Conservation (phyloP, 1,139 yeast species). For the Geotrichum restrictum region DNA sequence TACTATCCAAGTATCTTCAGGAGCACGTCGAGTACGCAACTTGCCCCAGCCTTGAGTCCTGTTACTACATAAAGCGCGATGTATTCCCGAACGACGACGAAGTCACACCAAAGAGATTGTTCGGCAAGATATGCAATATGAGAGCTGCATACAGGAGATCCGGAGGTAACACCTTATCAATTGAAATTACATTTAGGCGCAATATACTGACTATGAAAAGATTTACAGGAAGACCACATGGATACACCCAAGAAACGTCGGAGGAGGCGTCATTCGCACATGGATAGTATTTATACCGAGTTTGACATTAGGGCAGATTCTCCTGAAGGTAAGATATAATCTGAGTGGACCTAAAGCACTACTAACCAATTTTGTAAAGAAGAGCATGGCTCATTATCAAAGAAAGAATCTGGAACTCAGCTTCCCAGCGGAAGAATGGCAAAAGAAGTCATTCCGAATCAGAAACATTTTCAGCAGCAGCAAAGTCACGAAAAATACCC, state of each 20-base stretch:
- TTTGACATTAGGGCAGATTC: neutral
- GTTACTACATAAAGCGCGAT: conserved; percentile 18
- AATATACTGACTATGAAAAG: neutral
- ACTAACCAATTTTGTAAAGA: neutral
- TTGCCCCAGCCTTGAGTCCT: conserved; percentile 19
- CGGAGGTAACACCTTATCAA: too few relatives aligned
- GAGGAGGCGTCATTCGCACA: conserved; percentile 20
- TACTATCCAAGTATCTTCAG: conserved; percentile 16
- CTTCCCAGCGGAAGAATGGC: too few relatives aligned
- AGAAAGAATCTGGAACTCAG: neutral
- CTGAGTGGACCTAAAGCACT: neutral
- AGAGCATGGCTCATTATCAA: neutral
- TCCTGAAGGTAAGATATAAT: neutral
- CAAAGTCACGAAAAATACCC: too few relatives aligned
- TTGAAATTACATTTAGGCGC: neutral
- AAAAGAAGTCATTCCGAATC: too few relatives aligned
- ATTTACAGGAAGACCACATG: neutral
- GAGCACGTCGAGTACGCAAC: conserved; percentile 21
- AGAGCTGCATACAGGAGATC: conserved; percentile 20
- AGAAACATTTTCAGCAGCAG: too few relatives aligned
- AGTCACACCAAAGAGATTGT: conserved; percentile 20
- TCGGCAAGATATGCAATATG: conserved; percentile 23
- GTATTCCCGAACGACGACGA: conserved; percentile 21
- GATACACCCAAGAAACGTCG: conserved; percentile 13
- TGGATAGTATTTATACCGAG: conserved; percentile 20